A percentile compares a stretch with the other conserved stretches of the same genome.
Conservation (phyloP, 306 rosid species). For the Castanea sativa region DNA sequence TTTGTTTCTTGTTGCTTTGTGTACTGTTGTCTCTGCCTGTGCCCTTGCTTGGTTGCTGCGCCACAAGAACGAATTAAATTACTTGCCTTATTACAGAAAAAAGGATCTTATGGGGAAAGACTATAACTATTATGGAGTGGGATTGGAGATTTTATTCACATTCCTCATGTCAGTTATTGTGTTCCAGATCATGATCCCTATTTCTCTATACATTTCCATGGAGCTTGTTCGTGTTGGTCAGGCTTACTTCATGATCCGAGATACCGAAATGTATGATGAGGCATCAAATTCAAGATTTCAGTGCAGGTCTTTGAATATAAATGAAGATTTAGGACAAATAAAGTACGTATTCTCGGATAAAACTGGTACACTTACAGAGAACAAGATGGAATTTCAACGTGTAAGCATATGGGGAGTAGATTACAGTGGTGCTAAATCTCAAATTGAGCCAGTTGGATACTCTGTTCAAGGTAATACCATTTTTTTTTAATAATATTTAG, state of each 20-base stretch:
- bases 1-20: slow-evolving; percentile 62
- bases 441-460: slow-evolving; percentile 46
- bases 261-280: slow-evolving; percentile 73
- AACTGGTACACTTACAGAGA: slow-evolving; percentile 96
- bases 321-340: slow-evolving; percentile 96
- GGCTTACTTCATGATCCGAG: slow-evolving; percentile 88
- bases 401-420: slow-evolving; percentile 88
- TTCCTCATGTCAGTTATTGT: slow-evolving; percentile 96
- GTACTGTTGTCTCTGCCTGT: slow-evolving; percentile 62
- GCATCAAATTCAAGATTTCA: slow-evolving; percentile 74
- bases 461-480: slow-evolving; percentile 50
- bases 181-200: slow-evolving; percentile 94
- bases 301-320: slow-evolving; percentile 93
- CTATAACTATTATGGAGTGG: slow-evolving; percentile 76
- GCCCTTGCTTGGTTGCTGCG: slow-evolving; percentile 79
- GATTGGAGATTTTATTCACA: slow-evolving; percentile 64
- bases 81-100: slow-evolving; percentile 68
- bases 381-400: slow-evolving; percentile 94
- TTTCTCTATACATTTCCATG: slow-evolving; percentile 91
- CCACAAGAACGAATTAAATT: slow-evolving; percentile 46
- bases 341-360: slow-evolving; percentile 91
- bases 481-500: not conserved
- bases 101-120: slow-evolving; percentile 31
- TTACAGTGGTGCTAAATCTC: slow-evolving; percentile 46
- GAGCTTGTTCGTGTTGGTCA: slow-evolving; percentile 95